A percentile compares a stretch with the other conserved stretches of the same genome.
Conservation (phyloP, 2,329 filamentous ascomycete genomes). For the Ampelomyces quisqualis region DNA sequence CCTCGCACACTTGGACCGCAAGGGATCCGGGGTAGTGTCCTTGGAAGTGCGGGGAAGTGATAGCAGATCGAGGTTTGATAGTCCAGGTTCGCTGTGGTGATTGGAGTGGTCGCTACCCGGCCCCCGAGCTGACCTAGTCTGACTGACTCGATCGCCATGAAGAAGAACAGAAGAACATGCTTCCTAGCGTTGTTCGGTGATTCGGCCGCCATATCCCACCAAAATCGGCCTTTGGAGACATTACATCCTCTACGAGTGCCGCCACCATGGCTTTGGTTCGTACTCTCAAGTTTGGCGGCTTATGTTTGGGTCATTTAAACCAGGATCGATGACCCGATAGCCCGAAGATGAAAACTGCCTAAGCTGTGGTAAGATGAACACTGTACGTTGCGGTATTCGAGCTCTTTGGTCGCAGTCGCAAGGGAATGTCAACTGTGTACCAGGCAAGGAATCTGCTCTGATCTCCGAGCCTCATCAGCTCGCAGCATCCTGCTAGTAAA, state of each 20-base stretch:
- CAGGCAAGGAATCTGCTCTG: no score
- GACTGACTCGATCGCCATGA: constrained; percentile 23
- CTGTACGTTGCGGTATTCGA: no score
- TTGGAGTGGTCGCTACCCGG: constrained; percentile 5
- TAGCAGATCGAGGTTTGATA: constrained; percentile 4
- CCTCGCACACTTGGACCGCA: constrained; percentile 9
- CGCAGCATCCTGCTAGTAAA: no score
- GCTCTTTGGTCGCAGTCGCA: no score
- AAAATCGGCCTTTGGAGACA: constrained; percentile 2
- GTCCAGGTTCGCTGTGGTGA: constrained; percentile 7
- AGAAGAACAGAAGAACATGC: neutral
- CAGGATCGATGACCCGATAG: no score
- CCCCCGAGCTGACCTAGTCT: no score
- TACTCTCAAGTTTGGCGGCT: neutral
- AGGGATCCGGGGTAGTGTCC: constrained; percentile 23
- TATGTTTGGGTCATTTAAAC: no score
- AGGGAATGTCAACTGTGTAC: no score
- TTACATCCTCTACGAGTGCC: constrained; percentile 4
- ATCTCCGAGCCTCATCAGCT: no score
- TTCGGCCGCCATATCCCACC: constrained; percentile 13
- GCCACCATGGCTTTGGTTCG: constrained; percentile 9
- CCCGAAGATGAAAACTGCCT: no score
- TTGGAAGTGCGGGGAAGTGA: constrained; percentile 30
- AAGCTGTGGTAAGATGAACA: no score
- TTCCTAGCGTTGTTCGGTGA: constrained; percentile 20